These are phyloP conservation scores for Nitzschia inconspicua DNA, from an alignment of 108 stramenopile species.

Conservation along the genomic window DNA sequence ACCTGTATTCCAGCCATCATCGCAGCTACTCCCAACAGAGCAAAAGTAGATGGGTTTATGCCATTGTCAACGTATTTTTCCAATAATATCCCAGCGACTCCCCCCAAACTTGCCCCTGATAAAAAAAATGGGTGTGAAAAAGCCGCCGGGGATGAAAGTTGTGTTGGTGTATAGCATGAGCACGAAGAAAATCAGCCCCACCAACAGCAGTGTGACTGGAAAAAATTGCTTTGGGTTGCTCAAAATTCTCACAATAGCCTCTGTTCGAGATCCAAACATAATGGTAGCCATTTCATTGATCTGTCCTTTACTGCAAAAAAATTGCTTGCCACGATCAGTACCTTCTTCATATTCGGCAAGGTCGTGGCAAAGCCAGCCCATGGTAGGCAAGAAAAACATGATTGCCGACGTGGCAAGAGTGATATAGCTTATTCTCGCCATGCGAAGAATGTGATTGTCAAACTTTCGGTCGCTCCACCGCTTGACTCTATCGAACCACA, in stretches of 20 bases:
- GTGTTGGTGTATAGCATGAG: constrained; percentile 46
- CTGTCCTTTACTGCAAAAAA: constrained; percentile 43
- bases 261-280: constrained; percentile 42
- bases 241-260: constrained; percentile 51
- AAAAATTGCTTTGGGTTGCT: constrained; percentile 42
- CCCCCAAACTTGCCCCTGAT: constrained; percentile 48
- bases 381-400: constrained; percentile 23
- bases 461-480: not conserved
- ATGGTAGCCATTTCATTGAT: constrained; percentile 53
- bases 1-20: constrained; percentile 51
- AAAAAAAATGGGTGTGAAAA: constrained; percentile 56
- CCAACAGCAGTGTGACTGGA: constrained; percentile 24
- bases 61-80: constrained; percentile 17
- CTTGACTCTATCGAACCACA: not conserved
- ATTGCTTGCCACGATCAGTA: constrained; percentile 19
- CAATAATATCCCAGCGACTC: constrained; percentile 38
- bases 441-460: not conserved
- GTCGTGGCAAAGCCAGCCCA: constrained; percentile 24
- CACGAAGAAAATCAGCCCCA: constrained; percentile 39
- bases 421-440: constrained; percentile 1
- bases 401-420: constrained; percentile 36
- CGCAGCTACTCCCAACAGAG: constrained; percentile 55
- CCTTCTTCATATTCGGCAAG: not conserved
- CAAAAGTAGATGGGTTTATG: constrained; percentile 36
- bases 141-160: constrained; percentile 36